Conservation (phyloP, 2,329 filamentous ascomycete species). For the Hortaea werneckii region DNA sequence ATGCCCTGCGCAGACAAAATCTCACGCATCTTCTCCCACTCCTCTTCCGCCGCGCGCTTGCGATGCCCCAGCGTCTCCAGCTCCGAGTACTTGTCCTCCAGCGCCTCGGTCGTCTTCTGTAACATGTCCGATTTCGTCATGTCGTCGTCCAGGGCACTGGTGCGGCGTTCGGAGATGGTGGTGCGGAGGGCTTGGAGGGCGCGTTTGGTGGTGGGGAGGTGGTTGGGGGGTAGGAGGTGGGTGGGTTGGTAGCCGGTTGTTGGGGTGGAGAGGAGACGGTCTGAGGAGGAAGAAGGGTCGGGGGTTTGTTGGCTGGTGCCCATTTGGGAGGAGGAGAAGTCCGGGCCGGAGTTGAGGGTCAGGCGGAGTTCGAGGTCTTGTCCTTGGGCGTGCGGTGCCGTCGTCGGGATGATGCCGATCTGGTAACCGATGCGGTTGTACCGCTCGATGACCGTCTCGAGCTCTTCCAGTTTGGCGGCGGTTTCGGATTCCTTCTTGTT, state of each 20-base stretch:
- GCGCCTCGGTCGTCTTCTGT: constrained; percentile 89
- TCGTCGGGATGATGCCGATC: constrained; percentile 76
- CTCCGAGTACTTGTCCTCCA: constrained; percentile 89
- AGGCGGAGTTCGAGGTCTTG: constrained; percentile 76
- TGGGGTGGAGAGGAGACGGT: constrained; percentile 71
- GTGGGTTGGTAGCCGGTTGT: constrained; percentile 82
- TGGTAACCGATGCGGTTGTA: constrained; percentile 96
- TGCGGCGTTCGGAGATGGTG: constrained; percentile 83
- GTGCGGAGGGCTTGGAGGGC: constrained; percentile 71
- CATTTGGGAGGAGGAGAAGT: constrained; percentile 52
- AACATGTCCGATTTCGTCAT: constrained; percentile 91
- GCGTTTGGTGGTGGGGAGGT: constrained; percentile 76
- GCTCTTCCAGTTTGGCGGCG: constrained; percentile 73
- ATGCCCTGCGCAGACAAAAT: constrained; percentile 77
- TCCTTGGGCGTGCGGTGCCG: constrained; percentile 68
- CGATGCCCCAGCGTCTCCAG: constrained; percentile 86
- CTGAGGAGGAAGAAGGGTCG: constrained; percentile 39
- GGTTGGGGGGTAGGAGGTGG: constrained; percentile 67
- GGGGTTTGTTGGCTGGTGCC: constrained; percentile 34
- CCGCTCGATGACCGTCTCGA: constrained; percentile 79
- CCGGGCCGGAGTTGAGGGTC: constrained; percentile 65
- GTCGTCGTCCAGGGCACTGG: constrained; percentile 73
- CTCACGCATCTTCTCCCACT: constrained; percentile 84
- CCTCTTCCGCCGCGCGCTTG: constrained; percentile 78
- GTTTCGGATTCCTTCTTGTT: constrained; percentile 83